Percentiles rank a stretch among this genome's conserved stretches.
phyloP scores from a whole-genome alignment of 2,329 filamentous ascomycete species.

The Fusarium chuoi region DNA sequence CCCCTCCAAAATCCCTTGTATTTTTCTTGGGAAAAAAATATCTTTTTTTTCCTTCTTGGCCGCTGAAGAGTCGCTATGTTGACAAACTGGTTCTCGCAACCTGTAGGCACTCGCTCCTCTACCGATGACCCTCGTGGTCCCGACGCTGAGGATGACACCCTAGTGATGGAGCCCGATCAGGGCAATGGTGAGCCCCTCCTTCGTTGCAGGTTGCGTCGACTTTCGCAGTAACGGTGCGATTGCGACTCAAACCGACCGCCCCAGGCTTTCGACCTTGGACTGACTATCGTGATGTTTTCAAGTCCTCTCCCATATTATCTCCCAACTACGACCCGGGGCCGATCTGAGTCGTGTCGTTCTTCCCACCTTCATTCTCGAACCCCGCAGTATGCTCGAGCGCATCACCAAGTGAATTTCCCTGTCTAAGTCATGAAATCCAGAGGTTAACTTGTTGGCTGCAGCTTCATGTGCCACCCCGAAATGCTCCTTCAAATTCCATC shows the following conservation, averaged over 20 bases:
- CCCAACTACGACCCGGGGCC: slow-evolving; percentile 92
- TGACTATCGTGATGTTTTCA: slow-evolving; percentile 31
- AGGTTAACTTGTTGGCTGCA: slow-evolving; percentile 51
- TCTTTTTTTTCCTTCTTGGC: not conserved
- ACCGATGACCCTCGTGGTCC: slow-evolving; percentile 62
- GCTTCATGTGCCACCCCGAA: slow-evolving; percentile 99
- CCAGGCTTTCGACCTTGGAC: slow-evolving; percentile 2
- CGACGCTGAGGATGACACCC: slow-evolving; percentile 74
- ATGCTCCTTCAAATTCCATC: slow-evolving; percentile 88
- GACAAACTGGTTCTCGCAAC: slow-evolving; percentile 54
- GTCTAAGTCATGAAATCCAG: slow-evolving; percentile 2
- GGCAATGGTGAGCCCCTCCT: slow-evolving; percentile 76
- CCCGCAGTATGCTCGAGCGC: slow-evolving; percentile 95
- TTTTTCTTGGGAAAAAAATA: not conserved
- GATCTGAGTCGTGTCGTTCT: slow-evolving; percentile 94
- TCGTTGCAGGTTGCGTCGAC: slow-evolving; percentile 10
- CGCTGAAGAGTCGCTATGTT: slow-evolving; percentile 49
- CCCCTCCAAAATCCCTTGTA: slow-evolving; percentile 29
- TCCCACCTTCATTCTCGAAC: slow-evolving; percentile 97
- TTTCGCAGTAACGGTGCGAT: slow-evolving; percentile 13
- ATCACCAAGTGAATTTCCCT: slow-evolving; percentile 83
- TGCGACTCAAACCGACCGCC: not conserved
- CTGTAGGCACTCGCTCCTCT: slow-evolving; percentile 63
- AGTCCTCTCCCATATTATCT: slow-evolving; percentile 98
- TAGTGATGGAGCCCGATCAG: slow-evolving; percentile 88